A percentile compares a stretch with the other conserved stretches of the same genome.
Evolutionary conservation across 2,329 filamentous ascomycete genomes (phyloP).

Genomic region (Cladophialophora carrionii): DNA sequence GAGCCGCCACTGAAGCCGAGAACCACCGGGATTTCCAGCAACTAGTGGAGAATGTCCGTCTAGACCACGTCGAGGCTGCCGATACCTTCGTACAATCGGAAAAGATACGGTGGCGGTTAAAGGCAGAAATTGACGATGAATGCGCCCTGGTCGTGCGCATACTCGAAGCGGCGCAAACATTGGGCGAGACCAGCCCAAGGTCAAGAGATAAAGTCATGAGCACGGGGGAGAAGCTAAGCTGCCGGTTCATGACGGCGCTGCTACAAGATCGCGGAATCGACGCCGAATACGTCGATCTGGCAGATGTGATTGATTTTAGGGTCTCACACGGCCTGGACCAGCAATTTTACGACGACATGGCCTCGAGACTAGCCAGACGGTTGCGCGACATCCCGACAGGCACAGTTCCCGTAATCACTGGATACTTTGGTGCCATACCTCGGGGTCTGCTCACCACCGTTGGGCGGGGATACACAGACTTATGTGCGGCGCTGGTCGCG

Average conservation of each 20-base stretch:
- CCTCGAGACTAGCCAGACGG: constrained; percentile 64
- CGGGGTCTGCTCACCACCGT: constrained; percentile 89
- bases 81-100: constrained; percentile 63
- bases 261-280: constrained; percentile 79
- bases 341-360: constrained; percentile 70
- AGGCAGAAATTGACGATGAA: constrained; percentile 71
- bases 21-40: constrained; percentile 64
- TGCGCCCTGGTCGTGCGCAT: constrained; percentile 80
- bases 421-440: constrained; percentile 92
- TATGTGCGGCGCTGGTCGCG: constrained; percentile 88
- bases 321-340: constrained; percentile 62
- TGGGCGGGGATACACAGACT: constrained; percentile 92
- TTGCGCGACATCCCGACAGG: constrained; percentile 64
- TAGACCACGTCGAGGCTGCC: constrained; percentile 78
- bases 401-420: constrained; percentile 78
- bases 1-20: constrained; percentile 56
- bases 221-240: constrained; percentile 94
- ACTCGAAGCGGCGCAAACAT: constrained; percentile 63
- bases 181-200: constrained; percentile 72
- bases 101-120: constrained; percentile 62
- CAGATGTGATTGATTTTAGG: constrained; percentile 75
- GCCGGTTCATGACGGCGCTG: constrained; percentile 83
- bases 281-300: constrained; percentile 87
- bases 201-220: constrained; percentile 88
- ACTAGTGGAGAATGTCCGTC: constrained; percentile 78